phyloP scores from a whole-genome alignment of 106 monocot species.

The Acorus gramineus region DNA sequence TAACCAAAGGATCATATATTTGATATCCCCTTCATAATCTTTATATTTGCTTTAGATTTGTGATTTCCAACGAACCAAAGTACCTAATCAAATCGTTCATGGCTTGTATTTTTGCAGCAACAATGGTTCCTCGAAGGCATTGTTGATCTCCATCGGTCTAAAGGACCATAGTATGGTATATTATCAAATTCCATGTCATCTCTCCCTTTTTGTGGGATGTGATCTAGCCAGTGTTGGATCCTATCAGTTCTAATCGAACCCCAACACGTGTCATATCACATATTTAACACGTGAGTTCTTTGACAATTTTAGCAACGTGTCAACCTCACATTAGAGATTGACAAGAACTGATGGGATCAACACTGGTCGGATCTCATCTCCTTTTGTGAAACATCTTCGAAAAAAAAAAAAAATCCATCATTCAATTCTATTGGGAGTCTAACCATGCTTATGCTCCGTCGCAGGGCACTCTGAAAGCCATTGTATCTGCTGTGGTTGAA shows the following conservation, averaged over 20 bases:
- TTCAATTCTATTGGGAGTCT: background rate
- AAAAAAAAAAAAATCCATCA: background rate
- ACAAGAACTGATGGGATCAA: too few species aligned
- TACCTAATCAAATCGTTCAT: background rate
- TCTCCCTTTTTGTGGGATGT: too few species aligned
- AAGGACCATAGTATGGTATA: conserved; percentile 44
- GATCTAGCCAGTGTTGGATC: background rate
- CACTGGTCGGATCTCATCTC: background rate
- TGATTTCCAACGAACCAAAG: too few species aligned
- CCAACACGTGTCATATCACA: too few species aligned
- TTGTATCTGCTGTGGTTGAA: conserved; percentile 29
- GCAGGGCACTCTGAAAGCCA: conserved; percentile 42
- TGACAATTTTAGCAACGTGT: too few species aligned
- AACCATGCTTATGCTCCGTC: background rate
- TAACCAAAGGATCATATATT: too few species aligned
- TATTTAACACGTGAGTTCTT: too few species aligned
- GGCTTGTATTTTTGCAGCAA: conserved; percentile 16
- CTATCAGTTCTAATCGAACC: background rate
- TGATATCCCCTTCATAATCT: too few species aligned
- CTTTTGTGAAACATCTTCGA: background rate
- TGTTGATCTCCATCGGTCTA: conserved; percentile 44
- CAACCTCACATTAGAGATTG: too few species aligned
- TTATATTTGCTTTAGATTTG: too few species aligned
- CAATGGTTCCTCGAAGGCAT: conserved; percentile 28
- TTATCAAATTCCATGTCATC: background rate